Evolutionary conservation across 192 early-diverging fungal genomes (phyloP).

Genomic region (Backusella westeae): DNA sequence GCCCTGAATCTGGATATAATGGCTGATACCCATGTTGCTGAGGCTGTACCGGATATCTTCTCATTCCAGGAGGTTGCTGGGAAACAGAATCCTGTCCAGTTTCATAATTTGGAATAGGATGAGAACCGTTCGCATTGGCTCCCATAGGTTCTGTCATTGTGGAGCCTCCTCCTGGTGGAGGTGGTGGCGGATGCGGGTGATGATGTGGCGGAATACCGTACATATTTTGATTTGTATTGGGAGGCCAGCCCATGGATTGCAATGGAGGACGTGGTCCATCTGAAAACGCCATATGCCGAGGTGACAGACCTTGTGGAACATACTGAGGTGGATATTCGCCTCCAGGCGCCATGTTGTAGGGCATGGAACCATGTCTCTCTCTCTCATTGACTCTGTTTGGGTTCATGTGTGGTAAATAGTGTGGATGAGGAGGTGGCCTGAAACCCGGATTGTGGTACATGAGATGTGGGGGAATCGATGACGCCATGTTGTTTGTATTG

Average conservation of each 20-base stretch:
- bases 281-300: not conserved
- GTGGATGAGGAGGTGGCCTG: not conserved
- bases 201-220: not conserved
- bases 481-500: not conserved
- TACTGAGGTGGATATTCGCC: not conserved
- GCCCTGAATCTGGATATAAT: not conserved
- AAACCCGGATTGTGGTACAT: not conserved
- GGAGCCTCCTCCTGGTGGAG: not conserved
- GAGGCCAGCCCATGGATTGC: conserved; percentile 2
- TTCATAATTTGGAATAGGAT: not conserved
- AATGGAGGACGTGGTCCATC: not conserved
- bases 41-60: not conserved
- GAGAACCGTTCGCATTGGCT: not conserved
- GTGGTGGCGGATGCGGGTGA: not conserved
- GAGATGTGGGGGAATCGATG: not conserved
- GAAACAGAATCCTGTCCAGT: not conserved
- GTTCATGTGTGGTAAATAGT: not conserved
- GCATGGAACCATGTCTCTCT: not conserved
- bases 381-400: not conserved
- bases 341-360: not conserved
- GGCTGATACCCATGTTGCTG: not conserved
- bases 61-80: not conserved
- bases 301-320: not conserved
- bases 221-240: conserved; percentile 1
- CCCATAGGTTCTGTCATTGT: not conserved